Conservation (phyloP, 2,329 filamentous ascomycete genomes). For the Nannizzia gypsea region DNA sequence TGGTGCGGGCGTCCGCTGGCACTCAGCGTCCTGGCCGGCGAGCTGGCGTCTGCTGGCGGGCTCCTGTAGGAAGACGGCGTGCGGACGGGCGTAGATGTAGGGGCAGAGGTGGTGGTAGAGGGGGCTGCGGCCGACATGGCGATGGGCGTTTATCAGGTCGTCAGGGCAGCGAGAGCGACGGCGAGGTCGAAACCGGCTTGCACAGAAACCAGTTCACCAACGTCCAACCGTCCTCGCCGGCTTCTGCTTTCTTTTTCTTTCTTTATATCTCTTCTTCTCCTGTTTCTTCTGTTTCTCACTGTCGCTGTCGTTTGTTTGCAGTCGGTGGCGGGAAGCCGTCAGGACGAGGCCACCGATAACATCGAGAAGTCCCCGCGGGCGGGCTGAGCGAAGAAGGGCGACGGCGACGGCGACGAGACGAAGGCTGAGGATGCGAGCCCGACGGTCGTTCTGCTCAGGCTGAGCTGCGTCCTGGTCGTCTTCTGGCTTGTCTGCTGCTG, state of each 20-base stretch:
- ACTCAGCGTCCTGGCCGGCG: slow-evolving; percentile 36
- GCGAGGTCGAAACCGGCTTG: background rate
- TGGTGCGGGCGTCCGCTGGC: slow-evolving; percentile 33
- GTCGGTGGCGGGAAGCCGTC: background rate
- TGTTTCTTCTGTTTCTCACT: background rate
- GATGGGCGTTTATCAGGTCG: too few relatives aligned
- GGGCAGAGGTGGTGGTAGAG: slow-evolving; percentile 37
- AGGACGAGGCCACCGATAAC: background rate
- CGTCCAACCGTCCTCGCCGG: background rate
- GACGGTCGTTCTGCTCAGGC: background rate
- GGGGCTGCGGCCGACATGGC: slow-evolving; percentile 37
- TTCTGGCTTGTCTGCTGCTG: background rate
- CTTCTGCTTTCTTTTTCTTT: background rate
- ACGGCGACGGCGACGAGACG: background rate
- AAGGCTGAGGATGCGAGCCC: background rate
- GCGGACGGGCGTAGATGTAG: too few relatives aligned
- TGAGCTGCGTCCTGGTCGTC: background rate
- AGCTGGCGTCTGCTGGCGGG: slow-evolving; percentile 28
- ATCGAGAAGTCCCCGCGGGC: background rate
- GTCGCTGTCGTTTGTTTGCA: background rate
- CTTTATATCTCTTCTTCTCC: background rate
- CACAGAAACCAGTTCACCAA: background rate
- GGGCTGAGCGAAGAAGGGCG: background rate
- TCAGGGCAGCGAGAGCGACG: too few relatives aligned
- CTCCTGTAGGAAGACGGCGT: slow-evolving; percentile 35